Evolutionary conservation across 176 grass and related monocot species (phyloP), one percentile per base, ranked within the genome.

Genomic region (Saccharum officinarum): DNA sequence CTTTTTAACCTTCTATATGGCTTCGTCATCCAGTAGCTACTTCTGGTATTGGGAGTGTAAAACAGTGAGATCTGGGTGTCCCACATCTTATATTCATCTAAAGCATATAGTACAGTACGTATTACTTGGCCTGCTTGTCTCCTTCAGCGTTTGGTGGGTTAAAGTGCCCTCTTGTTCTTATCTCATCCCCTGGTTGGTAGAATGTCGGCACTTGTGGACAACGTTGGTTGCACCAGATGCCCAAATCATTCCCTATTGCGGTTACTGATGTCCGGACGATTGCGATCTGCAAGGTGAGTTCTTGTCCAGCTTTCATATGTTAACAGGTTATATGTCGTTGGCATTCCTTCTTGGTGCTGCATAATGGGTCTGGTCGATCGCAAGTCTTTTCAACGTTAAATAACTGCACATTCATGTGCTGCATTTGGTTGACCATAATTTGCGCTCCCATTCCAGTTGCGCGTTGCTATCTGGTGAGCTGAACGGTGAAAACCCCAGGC

Each of bases 111-210:
- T 70, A 52, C 59, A 59, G 20, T 26, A 26, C 59, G 8, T 62
- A 3, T 75, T 54, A 38, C 81, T 81, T 81, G 41, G 89, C 50
- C 62, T 84, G 50, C 85, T 70, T 69, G 62, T 80, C 77, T n/a
- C 23, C 54, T 71, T 44, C 18, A 64, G 72, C 17, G 67, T 69
- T 79, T 86, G 67, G 67, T 79, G 38, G 50, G 38, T 67, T 79
- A 42, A 83, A 79, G 55, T 13, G 76, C 20, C 69, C 50, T 18
- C 71, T 69, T 87, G 81, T 80, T 87, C 49, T 60, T 77, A 41
- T 87, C 42, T 81, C 73, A 80, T 66, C 57, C 15, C 50, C 52
- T 28, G 31, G 79, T 77, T 84, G 89, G 76, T 81, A 28, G 13
- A 47, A 50, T 81, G 84, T 74, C 63, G 18, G 63, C 65, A 55